Evolutionary conservation across 2,329 filamentous ascomycete species (phyloP), one percentile per base, ranked within the genome.

Genomic region (Alternaria panax): DNA sequence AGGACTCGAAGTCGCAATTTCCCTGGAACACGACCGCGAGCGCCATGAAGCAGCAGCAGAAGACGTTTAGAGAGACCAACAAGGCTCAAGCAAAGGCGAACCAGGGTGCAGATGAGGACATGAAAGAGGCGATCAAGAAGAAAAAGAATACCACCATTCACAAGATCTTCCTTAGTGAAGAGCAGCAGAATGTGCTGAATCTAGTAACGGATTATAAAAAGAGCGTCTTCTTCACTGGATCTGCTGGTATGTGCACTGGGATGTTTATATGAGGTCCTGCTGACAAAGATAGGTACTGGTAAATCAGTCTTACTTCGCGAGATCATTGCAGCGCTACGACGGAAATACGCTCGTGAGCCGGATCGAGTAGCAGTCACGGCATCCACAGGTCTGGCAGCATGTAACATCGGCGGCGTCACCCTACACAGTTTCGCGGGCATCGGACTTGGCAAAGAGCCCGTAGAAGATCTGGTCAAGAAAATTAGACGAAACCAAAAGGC

Each of bases 201-300:
- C 82, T 97, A 20, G 94, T 99, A 9, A 86, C 92, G 7, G 86
- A 95, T 22, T 82, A 91, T 64, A 86, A 86, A 59, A 90, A 93
- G 76, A 98, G 94, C 69, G 93, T 97, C 2, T 99, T 99, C 82
- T 99, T 99, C 78, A 99, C 95, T 1, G 95, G 95, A 69, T 96
- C 95, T 59, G 95, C 95, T 58, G 93, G 90, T 80, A 66, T 36
- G 75, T 63, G 16, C 1, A 50, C 1, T 30, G 8, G 3, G 32
- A 14, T 46, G 16, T 16, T 2, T 5, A 3, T 2, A 52, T 4
- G 5, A 11, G 42, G 14, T 25, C 18, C 7, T 34, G 28, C 59
- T 70, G 20, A 69, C 25, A 25, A 18, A 59, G 16, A 34, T 34
- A 80, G 83, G 88, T 83, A 97, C 95, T 5, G 95, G 95, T 78